These are phyloP conservation scores for Adansonia rubrostipa DNA, from an alignment of 441 rosid species.

Conservation along the genomic window DNA sequence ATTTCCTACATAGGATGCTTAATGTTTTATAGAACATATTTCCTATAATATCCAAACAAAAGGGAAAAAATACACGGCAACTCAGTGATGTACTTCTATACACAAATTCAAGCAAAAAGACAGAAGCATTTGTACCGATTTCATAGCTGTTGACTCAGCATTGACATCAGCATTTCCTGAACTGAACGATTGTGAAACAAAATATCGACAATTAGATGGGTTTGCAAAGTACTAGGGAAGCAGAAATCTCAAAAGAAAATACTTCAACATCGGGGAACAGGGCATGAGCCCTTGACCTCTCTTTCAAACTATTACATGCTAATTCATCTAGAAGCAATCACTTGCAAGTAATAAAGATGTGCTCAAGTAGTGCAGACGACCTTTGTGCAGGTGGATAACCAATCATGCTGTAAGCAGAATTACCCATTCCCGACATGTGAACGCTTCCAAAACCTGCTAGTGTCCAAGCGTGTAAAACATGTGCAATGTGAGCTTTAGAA, in stretches of 20 bases:
- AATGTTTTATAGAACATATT: neutral
- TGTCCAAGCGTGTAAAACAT: constrained; percentile 89
- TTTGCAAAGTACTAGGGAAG: constrained; percentile 3
- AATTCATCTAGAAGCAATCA: constrained; percentile 35
- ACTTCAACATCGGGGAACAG: constrained; percentile 35
- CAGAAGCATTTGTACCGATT: constrained; percentile 40
- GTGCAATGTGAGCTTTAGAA: constrained; percentile 87
- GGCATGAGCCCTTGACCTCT: constrained; percentile 47
- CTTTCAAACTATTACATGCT: constrained; percentile 37
- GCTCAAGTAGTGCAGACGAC: constrained; percentile 89
- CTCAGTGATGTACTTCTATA: neutral
- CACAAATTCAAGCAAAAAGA: constrained; percentile 22
- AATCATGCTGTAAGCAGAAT: constrained; percentile 81
- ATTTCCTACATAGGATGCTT: constrained; percentile 3
- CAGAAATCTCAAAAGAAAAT: constrained; percentile 24
- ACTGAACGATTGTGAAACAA: constrained; percentile 49
- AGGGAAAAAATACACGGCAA: constrained; percentile 3
- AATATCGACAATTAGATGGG: constrained; percentile 27
- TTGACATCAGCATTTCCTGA: constrained; percentile 50
- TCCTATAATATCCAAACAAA: neutral
- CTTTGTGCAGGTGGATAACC: constrained; percentile 94
- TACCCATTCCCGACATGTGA: constrained; percentile 86
- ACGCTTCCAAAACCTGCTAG: constrained; percentile 96
- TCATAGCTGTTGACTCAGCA: constrained; percentile 45
- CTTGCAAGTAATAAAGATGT: constrained; percentile 51